Base-by-base conservation (phyloP, 805 yeast genomes). In the Tetrapisispora fleetii region DNA sequence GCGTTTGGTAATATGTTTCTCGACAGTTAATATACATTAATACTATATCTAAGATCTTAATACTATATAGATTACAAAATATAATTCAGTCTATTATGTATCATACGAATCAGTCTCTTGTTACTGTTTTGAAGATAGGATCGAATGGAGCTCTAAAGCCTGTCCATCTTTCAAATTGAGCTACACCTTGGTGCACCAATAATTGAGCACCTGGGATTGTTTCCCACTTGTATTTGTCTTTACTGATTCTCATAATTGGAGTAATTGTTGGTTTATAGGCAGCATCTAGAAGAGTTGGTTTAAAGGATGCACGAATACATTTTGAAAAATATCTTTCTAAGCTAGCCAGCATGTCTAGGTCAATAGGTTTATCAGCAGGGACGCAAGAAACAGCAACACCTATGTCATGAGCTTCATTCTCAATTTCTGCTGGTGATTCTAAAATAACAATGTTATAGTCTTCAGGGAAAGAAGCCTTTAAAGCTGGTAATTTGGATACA, bases 141-240 rank as follows among this genome's bases (percentile, higher is more conserved):
- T 72, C 65, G 65, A 79, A 83, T 19, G 89, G 87, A 3, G 90
- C 82, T 27, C 58, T 67, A 45, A 74, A 64, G 0, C 84, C 83
- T 11, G 85, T 86, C 83, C 95, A 91, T 49, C 79, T 67, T 53
- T 75, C 69, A 63, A 90, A 89, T 69, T 93, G 99, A 54, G 77
- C 86, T 45, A 85, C 81, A 43, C 97, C 99, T 69, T 93, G 99
- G 67, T 85, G 81, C 17, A 90, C 89, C 54, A 93, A 75, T 93
- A 95, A 85, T 59, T 89, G 87, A 35, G 84, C 80, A 13, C 99
- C 99, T 9, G 90, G 85, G 54, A 91, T 76, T n/a, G 82, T 83
- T n/a, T 72, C 73, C 95, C 96, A 88, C 8, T 76, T 75, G 52
- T 66, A 75, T 56, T 76, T 71, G 30, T 75, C 77, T 28, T 63